Conservation (phyloP, 139 green algal genomes). For the Coccomyxa sp. region DNA sequence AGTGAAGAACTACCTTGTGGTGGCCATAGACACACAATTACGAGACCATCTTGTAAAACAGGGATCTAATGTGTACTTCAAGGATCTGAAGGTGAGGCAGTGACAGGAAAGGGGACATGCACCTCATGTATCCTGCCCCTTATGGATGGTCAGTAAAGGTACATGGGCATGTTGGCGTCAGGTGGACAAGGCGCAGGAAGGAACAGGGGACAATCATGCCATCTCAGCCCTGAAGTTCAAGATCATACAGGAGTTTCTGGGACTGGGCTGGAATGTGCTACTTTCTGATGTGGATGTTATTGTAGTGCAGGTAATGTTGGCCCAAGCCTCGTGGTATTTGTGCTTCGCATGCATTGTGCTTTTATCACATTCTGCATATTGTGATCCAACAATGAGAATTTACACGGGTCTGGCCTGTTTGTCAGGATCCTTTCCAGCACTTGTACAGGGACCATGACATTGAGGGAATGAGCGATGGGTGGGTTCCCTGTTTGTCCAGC, state of each 20-base stretch:
- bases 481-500: background rate
- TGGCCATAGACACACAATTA: slow-evolving; percentile 85
- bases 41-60: slow-evolving; percentile 26
- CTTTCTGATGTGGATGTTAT: slow-evolving; percentile 94
- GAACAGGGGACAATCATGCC: slow-evolving; percentile 69
- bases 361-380: background rate
- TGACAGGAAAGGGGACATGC: background rate
- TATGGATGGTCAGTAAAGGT: background rate
- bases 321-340: background rate
- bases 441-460: slow-evolving; percentile 74
- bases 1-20: slow-evolving; percentile 80
- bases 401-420: background rate
- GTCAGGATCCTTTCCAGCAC: slow-evolving; percentile 55
- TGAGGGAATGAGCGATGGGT: slow-evolving; percentile 54
- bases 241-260: slow-evolving; percentile 86
- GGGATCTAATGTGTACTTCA: slow-evolving; percentile 38
- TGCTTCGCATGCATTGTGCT: background rate
- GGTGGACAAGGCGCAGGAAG: slow-evolving; percentile 39
- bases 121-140: background rate
- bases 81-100: slow-evolving; percentile 11
- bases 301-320: slow-evolving; percentile 45
- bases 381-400: background rate
- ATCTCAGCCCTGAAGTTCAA: slow-evolving; percentile 84
- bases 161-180: background rate
- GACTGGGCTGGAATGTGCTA: slow-evolving; percentile 86